Conservation (phyloP, 805 yeast genomes). For the Pichia gijzeniarum region DNA sequence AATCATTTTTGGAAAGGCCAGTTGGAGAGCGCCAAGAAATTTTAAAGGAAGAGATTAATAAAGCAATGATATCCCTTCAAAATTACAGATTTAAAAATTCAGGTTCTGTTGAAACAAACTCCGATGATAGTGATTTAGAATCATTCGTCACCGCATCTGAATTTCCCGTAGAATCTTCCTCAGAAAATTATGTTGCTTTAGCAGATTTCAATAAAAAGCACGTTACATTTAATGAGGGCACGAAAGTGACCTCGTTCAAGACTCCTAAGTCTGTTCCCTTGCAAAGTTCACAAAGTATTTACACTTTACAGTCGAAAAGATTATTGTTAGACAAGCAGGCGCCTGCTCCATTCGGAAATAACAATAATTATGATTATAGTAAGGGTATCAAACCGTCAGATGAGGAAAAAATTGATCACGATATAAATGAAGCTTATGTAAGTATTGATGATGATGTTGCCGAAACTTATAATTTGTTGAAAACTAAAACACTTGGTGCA, state of each 20-base stretch:
- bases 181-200: background rate
- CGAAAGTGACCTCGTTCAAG: background rate
- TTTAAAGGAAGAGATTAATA: slow-evolving; percentile 4
- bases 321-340: slow-evolving; percentile 8
- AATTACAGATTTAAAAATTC: background rate
- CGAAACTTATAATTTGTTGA: slow-evolving; percentile 9
- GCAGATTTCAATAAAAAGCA: background rate
- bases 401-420: background rate
- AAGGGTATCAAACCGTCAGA: slow-evolving; percentile 4
- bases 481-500: slow-evolving; percentile 9
- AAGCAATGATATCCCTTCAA: slow-evolving; percentile 5
- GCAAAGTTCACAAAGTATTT: slow-evolving; percentile 2
- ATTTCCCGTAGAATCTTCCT: background rate
- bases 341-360: slow-evolving; percentile 10
- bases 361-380: slow-evolving; percentile 13
- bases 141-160: slow-evolving; percentile 6
- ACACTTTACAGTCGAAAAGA: slow-evolving; percentile 9
- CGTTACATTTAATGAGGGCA: background rate
- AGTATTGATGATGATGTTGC: slow-evolving; percentile 8
- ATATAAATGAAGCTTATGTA: background rate
- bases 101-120: too few relatives aligned
- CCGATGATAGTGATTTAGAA: background rate
- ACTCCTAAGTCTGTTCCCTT: background rate
- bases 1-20: background rate
- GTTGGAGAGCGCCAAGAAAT: slow-evolving; percentile 5